Evolutionary conservation across 805 yeast species (phyloP).

Genomic region (Myxozyma nipponensis): DNA sequence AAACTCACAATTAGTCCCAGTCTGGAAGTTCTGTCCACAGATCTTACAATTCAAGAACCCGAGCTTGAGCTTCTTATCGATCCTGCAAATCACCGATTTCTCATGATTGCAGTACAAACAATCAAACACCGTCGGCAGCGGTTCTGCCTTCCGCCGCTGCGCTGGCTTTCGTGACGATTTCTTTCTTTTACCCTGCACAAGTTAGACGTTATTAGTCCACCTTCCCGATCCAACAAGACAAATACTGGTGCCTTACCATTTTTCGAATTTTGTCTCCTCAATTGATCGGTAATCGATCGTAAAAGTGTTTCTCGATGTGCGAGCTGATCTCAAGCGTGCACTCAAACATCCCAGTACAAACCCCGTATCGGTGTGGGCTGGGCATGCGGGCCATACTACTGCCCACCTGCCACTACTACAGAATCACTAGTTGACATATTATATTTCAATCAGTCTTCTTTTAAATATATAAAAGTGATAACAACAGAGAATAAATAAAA

Average conservation of each 20-base stretch:
- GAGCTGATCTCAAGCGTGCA: too few species aligned
- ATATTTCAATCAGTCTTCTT: background rate
- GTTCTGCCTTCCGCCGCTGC: conserved; percentile 13
- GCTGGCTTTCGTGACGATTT: conserved; percentile 29
- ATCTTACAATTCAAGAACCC: conserved; percentile 86
- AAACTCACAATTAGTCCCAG: conserved; percentile 60
- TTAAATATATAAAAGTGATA: background rate
- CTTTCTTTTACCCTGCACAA: conserved; percentile 29
- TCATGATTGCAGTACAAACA: conserved; percentile 96
- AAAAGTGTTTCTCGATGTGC: too few species aligned
- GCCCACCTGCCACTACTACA: too few species aligned
- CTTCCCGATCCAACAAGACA: too few species aligned
- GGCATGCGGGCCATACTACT: too few species aligned
- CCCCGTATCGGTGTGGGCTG: too few species aligned
- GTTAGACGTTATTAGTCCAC: background rate
- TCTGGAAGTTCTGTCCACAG: conserved; percentile 91
- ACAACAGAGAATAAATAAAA: background rate
- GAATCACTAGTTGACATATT: too few species aligned
- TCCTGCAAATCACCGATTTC: conserved; percentile 77
- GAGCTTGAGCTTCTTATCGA: conserved; percentile 80
- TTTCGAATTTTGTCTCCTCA: too few species aligned
- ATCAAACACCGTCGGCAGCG: conserved; percentile 28
- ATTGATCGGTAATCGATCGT: too few species aligned
- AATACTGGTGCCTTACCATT: too few species aligned
- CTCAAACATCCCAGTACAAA: too few species aligned